Conservation (phyloP, 2,329 filamentous ascomycete genomes). For the Alternaria sp. region DNA sequence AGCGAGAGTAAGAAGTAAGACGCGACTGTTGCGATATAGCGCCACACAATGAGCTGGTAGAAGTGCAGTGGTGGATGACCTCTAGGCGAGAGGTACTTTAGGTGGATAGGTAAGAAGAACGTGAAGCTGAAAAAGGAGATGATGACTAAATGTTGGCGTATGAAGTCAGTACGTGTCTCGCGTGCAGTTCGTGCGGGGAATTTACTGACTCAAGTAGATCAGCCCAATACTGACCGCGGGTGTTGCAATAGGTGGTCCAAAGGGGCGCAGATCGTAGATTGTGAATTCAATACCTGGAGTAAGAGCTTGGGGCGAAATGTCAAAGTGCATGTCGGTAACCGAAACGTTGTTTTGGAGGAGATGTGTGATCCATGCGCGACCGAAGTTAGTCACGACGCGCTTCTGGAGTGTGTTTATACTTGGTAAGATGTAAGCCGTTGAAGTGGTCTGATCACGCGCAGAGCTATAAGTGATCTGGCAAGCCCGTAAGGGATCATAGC, state of each 20-base stretch:
- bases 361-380: conserved; percentile 54
- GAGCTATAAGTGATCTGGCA: conserved; percentile 65
- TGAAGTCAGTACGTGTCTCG: background rate
- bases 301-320: conserved; percentile 61
- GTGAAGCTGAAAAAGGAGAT: conserved; percentile 71
- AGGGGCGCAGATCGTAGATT: conserved; percentile 66
- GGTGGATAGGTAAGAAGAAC: conserved; percentile 70
- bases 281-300: conserved; percentile 65
- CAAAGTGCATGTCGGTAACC: conserved; percentile 52
- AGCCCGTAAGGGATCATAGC: conserved; percentile 68
- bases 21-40: conserved; percentile 63
- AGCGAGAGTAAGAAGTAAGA: conserved; percentile 70
- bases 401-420: conserved; percentile 58
- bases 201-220: conserved; percentile 55
- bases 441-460: conserved; percentile 65
- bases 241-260: conserved; percentile 62
- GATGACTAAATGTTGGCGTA: conserved; percentile 64
- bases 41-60: conserved; percentile 66
- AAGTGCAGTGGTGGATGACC: conserved; percentile 66
- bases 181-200: background rate
- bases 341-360: conserved; percentile 30
- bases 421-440: conserved; percentile 62
- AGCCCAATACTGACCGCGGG: conserved; percentile 69
- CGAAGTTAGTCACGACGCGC: conserved; percentile 59
- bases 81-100: conserved; percentile 63